A percentile compares a stretch with the other conserved stretches of the same genome.
Evolutionary conservation across 179 eudicot species (phyloP).

Genomic region (Drosera spatulata): DNA sequence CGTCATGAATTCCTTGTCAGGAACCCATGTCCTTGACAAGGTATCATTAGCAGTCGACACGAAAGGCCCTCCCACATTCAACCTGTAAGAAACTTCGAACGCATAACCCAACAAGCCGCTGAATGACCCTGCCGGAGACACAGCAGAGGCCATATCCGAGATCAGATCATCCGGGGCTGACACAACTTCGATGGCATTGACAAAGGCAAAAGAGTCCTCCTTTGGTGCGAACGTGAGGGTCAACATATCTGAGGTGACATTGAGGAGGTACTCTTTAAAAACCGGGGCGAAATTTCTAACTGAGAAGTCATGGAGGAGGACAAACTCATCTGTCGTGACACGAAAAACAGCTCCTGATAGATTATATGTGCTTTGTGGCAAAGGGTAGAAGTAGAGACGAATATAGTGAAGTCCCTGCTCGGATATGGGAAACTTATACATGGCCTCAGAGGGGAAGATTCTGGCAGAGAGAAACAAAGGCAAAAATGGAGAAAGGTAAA

Average conservation of each 20-base stretch:
- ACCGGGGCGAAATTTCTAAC: slow-evolving; percentile 4
- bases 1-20: slow-evolving; percentile 32
- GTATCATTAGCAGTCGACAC: slow-evolving; percentile 55
- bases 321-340: slow-evolving; percentile 48
- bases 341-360: slow-evolving; percentile 46
- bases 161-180: slow-evolving; percentile 56
- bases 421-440: slow-evolving; percentile 53
- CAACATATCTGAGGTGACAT: slow-evolving; percentile 37
- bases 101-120: slow-evolving; percentile 29
- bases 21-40: slow-evolving; percentile 57
- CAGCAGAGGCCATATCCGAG: slow-evolving; percentile 28
- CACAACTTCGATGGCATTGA: slow-evolving; percentile 80
- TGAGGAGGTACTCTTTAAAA: slow-evolving; percentile 51
- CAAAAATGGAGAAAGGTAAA: slow-evolving; percentile 7
- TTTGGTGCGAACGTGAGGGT: slow-evolving; percentile 40
- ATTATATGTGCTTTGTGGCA: slow-evolving; percentile 48
- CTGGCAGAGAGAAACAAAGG: slow-evolving; percentile 53
- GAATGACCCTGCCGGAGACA: slow-evolving; percentile 32
- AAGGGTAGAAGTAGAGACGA: slow-evolving; percentile 69
- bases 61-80: slow-evolving; percentile 61
- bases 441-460: slow-evolving; percentile 45
- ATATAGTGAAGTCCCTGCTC: slow-evolving; percentile 58
- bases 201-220: slow-evolving; percentile 45
- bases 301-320: slow-evolving; percentile 66
- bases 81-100: slow-evolving; percentile 41